Evolutionary conservation across 1,284 basidiomycete genomes (phyloP), one percentile per base, ranked within the genome.

Genomic region (Neotropicomus parvogracilis): DNA sequence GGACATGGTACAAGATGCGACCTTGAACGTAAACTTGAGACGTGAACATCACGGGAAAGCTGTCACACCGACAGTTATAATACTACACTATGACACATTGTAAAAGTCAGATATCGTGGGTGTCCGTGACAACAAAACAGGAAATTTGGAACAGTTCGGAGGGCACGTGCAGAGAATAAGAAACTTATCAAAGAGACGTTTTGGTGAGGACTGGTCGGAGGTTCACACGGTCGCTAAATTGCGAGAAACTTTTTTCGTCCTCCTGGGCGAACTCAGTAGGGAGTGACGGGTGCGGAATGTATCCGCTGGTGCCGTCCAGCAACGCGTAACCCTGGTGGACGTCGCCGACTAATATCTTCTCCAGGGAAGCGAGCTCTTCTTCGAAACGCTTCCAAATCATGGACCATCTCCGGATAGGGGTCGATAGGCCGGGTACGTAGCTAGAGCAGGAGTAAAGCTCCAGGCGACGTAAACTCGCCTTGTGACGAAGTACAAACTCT

Each of bases 401-500:
- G 14, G 60, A 54, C 62, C 62, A 64, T 32, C 38, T 50, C 32
- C 66, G 57, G 11, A 60, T 2, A 29, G 61, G 47, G 14, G 41
- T 39, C 13, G 44, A 32, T 4, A 21, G 5, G 12, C 20, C 48
- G 19, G 50, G 43, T 3, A 55, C 54, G 26, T 67, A 68, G 34
- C 57, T 68, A 1, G 59, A 40, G 31, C 66, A 64, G 2, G 54
- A 54, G 32, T 21, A 50, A 24, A 64, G 32, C 19, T 64, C 62
- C 9, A 64, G 42, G 20, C 48, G 54, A 5, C 54, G 61, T 2
- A 64, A 32, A 12, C 38, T 54, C n/a, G 36, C 40, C 40, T 63
- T 64, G 52, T 64, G 66, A 13, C 66, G 61, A 17, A 67, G 3
- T 17, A 67, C 42, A 20, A 64, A 68, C 4, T 65, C 63, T 14